Conservation (phyloP, 1,139 yeast genomes). For the Kodamaea derodonti region DNA sequence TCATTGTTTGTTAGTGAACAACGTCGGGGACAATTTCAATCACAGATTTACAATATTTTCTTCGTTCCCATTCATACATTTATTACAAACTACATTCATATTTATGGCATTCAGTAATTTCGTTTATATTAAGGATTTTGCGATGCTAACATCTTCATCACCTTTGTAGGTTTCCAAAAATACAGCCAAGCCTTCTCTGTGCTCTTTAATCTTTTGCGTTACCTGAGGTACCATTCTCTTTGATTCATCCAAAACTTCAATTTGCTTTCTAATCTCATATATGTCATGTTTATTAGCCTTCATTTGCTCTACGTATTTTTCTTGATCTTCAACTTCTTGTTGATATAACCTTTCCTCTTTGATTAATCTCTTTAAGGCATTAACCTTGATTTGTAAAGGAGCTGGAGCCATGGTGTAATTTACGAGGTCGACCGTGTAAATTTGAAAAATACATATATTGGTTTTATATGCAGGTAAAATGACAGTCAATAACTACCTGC, state of each 20-base stretch:
- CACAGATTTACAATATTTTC: too few species aligned
- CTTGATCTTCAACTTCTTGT: slow-evolving; percentile 63
- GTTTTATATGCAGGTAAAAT: not conserved
- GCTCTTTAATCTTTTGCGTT: slow-evolving; percentile 47
- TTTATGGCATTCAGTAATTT: too few species aligned
- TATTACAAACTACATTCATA: not conserved
- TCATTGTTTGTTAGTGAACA: too few species aligned
- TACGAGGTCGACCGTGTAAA: not conserved
- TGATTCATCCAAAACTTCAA: slow-evolving; percentile 65
- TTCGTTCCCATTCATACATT: not conserved
- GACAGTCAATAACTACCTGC: too few species aligned
- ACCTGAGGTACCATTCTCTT: slow-evolving; percentile 65
- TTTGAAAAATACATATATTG: not conserved
- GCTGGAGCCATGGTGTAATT: slow-evolving; percentile 62
- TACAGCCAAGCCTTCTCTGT: slow-evolving; percentile 43
- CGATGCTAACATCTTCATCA: slow-evolving; percentile 45
- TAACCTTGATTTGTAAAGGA: slow-evolving; percentile 68
- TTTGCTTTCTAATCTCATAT: slow-evolving; percentile 66
- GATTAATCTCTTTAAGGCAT: slow-evolving; percentile 67
- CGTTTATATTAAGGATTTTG: slow-evolving; percentile 18
- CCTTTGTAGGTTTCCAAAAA: slow-evolving; percentile 40
- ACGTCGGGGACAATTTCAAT: too few species aligned
- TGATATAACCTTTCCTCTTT: slow-evolving; percentile 69
- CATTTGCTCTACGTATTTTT: slow-evolving; percentile 42
- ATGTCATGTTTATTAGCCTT: slow-evolving; percentile 50